Evolutionary conservation across 148 eudicot species (phyloP).

Genomic region (Cornus florida): DNA sequence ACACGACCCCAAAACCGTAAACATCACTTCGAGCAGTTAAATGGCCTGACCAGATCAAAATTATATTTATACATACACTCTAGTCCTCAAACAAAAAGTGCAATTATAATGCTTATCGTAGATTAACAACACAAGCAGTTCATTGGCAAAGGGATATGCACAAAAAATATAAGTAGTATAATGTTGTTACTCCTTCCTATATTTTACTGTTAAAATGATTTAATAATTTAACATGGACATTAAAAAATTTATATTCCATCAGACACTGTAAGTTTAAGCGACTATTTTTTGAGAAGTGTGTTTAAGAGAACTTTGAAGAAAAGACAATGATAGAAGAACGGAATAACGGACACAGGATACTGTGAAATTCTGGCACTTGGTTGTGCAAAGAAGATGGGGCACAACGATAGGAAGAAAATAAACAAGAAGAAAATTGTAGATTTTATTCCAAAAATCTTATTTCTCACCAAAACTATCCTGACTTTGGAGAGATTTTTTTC

Average conservation of each 20-base stretch:
- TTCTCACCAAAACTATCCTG: not conserved
- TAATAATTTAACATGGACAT: not conserved
- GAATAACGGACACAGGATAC: not conserved
- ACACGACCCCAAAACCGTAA: constrained; percentile 83
- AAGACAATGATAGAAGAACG: too few species aligned
- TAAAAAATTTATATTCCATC: not conserved
- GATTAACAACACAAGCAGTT: not conserved
- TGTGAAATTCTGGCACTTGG: too few species aligned
- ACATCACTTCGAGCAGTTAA: constrained; percentile 85
- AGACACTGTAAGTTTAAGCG: not conserved
- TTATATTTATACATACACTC: not conserved
- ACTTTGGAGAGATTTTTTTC: not conserved
- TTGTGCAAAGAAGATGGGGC: too few species aligned
- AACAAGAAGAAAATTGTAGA: not conserved
- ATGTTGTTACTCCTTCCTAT: not conserved
- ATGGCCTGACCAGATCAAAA: constrained; percentile 50
- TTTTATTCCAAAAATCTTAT: not conserved
- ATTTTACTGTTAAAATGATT: not conserved
- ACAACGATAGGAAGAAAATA: too few species aligned
- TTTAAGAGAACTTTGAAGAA: too few species aligned
- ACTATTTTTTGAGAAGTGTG: too few species aligned
- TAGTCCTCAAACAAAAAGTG: not conserved
- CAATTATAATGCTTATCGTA: not conserved
- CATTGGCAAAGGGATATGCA: not conserved
- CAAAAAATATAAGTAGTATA: not conserved